Evolutionary conservation across 495 filamentous ascomycete species (phyloP), one percentile per base, ranked within the genome.

Genomic region (Podospora fimiseda): DNA sequence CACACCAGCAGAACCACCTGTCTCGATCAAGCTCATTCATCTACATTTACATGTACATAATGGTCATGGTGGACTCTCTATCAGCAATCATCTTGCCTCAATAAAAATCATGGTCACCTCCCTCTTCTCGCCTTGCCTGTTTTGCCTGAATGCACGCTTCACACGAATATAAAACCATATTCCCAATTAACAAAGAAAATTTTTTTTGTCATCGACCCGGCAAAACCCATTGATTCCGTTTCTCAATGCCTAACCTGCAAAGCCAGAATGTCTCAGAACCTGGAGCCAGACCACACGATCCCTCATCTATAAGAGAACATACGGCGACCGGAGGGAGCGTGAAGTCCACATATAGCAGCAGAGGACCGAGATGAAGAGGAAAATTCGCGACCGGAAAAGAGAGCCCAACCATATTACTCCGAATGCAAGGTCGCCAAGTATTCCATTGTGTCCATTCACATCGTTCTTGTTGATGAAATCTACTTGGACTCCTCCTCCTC

Each of bases 401-500:
- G 69, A 73, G 69, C 74, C 73, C 73, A 76, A 74, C 73, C 73
- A 33, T 60, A 67, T 75, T 66, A 77, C 73, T 74, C 74, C 74
- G 72, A 76, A 77, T 76, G 74, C 73, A 75, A 73, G 73, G 64
- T 72, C 63, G 70, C 73, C 73, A 63, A 67, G 62, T 69, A 64
- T 60, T 73, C 64, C 59, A 58, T 56, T 56, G 63, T 59, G 61
- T 61, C 66, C 62, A 65, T 60, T 71, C 65, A 65, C 65, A 45
- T 60, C 51, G 52, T 60, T 57, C 45, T 48, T 50, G 54, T 60
- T 57, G 47, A 51, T 50, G 56, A 63, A 63, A 63, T 64, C 60
- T 62, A 66, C 60, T 71, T 66, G 60, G 64, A 63, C 55, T 71
- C 73, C 68, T 93, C 86, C 71, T 88, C 80, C 67, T 87, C 91